Conservation (phyloP, 2,329 filamentous ascomycete species). For the Chaetomium sp. region DNA sequence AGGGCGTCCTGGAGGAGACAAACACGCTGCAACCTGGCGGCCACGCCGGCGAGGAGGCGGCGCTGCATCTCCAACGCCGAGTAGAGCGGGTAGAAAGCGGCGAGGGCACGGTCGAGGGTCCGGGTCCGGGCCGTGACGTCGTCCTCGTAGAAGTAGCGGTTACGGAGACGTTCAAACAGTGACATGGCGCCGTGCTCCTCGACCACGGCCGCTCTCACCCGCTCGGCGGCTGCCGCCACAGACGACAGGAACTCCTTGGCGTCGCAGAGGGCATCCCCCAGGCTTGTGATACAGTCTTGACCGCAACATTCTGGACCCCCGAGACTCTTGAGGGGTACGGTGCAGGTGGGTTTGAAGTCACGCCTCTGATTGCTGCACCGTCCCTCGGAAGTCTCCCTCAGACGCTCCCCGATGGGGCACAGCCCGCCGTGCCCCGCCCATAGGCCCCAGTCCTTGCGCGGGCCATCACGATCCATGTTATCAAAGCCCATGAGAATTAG, state of each 20-base stretch:
- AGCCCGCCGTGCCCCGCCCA: background rate
- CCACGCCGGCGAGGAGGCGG: background rate
- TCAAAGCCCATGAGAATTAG: too few relatives aligned
- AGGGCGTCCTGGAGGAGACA: background rate
- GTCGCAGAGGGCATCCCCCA: background rate
- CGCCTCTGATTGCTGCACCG: background rate
- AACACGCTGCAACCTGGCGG: background rate
- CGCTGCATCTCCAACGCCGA: background rate
- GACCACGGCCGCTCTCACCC: background rate
- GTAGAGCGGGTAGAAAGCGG: background rate
- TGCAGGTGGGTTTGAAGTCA: too few relatives aligned
- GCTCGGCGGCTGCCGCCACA: background rate
- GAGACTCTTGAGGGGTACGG: too few relatives aligned
- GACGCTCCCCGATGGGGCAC: background rate
- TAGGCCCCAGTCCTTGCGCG: background rate
- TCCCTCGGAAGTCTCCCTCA: background rate
- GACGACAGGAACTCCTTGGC: background rate
- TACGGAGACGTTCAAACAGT: background rate
- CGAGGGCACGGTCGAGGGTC: background rate
- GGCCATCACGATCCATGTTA: too few relatives aligned
- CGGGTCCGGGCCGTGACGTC: background rate
- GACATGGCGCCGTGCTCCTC: background rate
- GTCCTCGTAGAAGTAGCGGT: background rate
- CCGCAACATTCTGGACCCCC: background rate
- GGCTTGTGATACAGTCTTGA: background rate